Evolutionary conservation across 805 yeast genomes (phyloP), one percentile per base, ranked within the genome.

Genomic region (Saturnispora bothae): DNA sequence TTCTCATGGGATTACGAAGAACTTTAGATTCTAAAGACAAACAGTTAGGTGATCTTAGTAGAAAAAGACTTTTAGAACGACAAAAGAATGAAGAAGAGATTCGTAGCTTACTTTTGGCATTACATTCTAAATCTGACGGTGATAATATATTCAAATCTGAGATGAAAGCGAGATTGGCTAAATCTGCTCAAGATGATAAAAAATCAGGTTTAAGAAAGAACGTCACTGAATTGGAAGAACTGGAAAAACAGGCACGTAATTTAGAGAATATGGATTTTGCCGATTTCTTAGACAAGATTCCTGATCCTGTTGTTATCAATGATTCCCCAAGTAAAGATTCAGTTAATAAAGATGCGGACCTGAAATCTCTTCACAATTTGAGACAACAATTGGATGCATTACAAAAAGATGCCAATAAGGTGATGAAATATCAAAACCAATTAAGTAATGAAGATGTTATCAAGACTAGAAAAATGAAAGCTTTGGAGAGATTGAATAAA

Each of bases 251-350:
- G 63, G 96, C 96, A 0, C 64, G 94, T 43, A 83, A 81, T 50
- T 66, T 89, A 42, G 96, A 89, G 54, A 78, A 76, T 72, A 80
- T 83, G 16, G 92, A 85, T 47, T 86, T 84, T 50, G 78, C 72
- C 20, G 83, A 76, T 12, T 46, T 49, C 15, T 31, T 40, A n/a
- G 46, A 42, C 10, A 41, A 41, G 23, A 41, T 45, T 7, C 47
- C 47, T 1, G 47, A 37, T 14, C 33, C 46, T 2, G 37, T 39
- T 21, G 31, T 30, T 8, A 28, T 35, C 26, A 30, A 29, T 5
- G 34, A 22, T 4, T 41, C 22, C 14, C 34, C 40, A 32, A 66
- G 10, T 59, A n/a, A n/a, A n/a, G n/a, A n/a, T n/a, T n/a, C n/a
- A n/a, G n/a, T n/a, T n/a, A 10, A 8, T 8, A 63, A 42, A 6